These are phyloP conservation scores for Fusarium agapanthi DNA, from an alignment of 2,329 filamentous ascomycete species.

Conservation along the genomic window DNA sequence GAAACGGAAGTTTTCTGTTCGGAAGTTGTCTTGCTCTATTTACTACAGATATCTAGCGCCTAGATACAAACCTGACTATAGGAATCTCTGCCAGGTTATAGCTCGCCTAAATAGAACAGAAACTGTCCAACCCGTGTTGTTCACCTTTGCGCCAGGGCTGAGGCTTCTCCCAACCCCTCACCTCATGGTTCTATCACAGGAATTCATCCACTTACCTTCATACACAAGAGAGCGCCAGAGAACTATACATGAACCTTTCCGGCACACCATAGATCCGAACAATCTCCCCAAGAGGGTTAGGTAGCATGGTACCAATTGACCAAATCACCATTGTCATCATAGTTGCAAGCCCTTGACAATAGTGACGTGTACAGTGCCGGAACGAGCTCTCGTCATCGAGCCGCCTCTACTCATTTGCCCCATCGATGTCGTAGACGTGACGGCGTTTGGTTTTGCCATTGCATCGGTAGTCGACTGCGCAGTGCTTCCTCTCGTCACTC, in stretches of 20 bases:
- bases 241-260: background rate
- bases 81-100: rapidly evolving
- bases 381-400: no score
- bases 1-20: background rate
- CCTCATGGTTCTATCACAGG: rapidly evolving
- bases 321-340: background rate
- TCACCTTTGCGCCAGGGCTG: rapidly evolving
- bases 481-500: no score
- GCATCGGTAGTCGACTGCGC: no score
- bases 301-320: background rate
- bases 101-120: background rate
- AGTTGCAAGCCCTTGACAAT: rapidly evolving
- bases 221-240: background rate
- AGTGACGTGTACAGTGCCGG: no score
- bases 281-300: background rate
- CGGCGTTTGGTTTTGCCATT: no score
- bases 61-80: background rate
- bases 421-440: no score
- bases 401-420: no score
- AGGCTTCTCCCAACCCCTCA: background rate
- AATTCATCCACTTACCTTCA: background rate
- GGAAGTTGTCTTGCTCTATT: background rate
- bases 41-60: background rate
- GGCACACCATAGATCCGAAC: rapidly evolving
- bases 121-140: rapidly evolving